Evolutionary conservation across 306 rosid genomes (phyloP).

Genomic region (Citrullus amarus): DNA sequence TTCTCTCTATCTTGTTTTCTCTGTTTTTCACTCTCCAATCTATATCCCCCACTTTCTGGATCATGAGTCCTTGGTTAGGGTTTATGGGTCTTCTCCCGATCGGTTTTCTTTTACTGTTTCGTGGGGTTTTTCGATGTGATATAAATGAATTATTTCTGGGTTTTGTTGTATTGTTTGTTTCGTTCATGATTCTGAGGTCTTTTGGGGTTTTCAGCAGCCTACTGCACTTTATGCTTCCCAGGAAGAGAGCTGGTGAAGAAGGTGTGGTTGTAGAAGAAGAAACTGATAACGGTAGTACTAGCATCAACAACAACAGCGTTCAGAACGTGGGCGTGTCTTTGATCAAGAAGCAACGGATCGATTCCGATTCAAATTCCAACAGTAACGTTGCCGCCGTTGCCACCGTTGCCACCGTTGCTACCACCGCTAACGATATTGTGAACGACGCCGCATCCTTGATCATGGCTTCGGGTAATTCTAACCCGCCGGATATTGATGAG

Average conservation of each 20-base stretch:
- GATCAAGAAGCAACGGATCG: constrained; percentile 54
- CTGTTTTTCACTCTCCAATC: neutral
- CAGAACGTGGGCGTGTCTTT: constrained; percentile 19
- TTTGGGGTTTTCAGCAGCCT: constrained; percentile 40
- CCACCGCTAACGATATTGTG: constrained; percentile 8
- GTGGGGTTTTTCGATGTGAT: neutral
- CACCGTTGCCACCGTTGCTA: neutral
- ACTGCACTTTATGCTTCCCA: constrained; percentile 94
- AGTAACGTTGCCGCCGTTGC: neutral
- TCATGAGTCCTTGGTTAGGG: constrained; percentile 24
- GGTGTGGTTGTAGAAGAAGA: constrained; percentile 43
- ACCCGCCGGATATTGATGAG: constrained; percentile 64
- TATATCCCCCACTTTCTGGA: neutral
- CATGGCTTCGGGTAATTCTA: constrained; percentile 56
- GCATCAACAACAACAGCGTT: neutral
- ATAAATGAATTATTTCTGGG: constrained; percentile 11
- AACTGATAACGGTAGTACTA: constrained; percentile 16
- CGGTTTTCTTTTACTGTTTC: constrained; percentile 12
- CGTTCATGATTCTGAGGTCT: constrained; percentile 23
- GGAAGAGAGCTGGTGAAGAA: constrained; percentile 78
- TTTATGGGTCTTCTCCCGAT: constrained; percentile 19
- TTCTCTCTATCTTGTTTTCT: neutral
- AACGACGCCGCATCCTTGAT: constrained; percentile 14
- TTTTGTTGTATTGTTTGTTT: constrained; percentile 17
- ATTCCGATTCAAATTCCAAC: constrained; percentile 21